Percentiles rank a stretch among this genome's conserved stretches.
These are phyloP conservation scores for Globisporangium uncinulatum DNA, from an alignment of 352 stramenopile species.

Conservation along the genomic window DNA sequence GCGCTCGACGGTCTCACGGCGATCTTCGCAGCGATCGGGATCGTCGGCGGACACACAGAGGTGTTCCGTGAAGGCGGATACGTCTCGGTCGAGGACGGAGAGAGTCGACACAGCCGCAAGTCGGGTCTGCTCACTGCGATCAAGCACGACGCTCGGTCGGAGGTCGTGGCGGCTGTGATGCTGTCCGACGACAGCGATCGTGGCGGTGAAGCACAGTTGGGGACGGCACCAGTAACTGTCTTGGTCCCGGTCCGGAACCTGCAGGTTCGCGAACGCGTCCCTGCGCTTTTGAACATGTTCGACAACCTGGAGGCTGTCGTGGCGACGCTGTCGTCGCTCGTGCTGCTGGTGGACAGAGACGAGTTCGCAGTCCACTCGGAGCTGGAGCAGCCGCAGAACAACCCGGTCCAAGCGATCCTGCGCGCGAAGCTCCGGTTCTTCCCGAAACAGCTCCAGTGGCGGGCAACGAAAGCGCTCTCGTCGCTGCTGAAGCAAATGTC, in stretches of 20 bases:
- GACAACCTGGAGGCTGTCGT: slow-evolving; percentile 55
- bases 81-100: slow-evolving; percentile 46
- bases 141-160: slow-evolving; percentile 33
- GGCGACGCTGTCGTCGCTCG: slow-evolving; percentile 40
- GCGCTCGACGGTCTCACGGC: slow-evolving; percentile 47
- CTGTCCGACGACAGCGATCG: background rate
- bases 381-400: slow-evolving; percentile 61
- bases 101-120: slow-evolving; percentile 19
- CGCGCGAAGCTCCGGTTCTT: slow-evolving; percentile 53
- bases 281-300: slow-evolving; percentile 74
- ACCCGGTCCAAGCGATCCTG: slow-evolving; percentile 49
- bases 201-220: background rate
- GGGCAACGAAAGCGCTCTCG: slow-evolving; percentile 65
- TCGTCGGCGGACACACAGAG: slow-evolving; percentile 73
- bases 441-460: slow-evolving; percentile 80
- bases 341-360: slow-evolving; percentile 33
- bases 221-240: slow-evolving; percentile 9
- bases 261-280: slow-evolving; percentile 64
- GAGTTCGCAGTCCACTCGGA: slow-evolving; percentile 29
- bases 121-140: slow-evolving; percentile 27
- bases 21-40: slow-evolving; percentile 58
- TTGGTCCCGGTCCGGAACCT: slow-evolving; percentile 46
- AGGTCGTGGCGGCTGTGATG: slow-evolving; percentile 28
- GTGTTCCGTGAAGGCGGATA: slow-evolving; percentile 56
- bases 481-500: slow-evolving; percentile 71